phyloP scores from a whole-genome alignment of 495 filamentous ascomycete genomes.

The Annulohypoxylon maeteangense region DNA sequence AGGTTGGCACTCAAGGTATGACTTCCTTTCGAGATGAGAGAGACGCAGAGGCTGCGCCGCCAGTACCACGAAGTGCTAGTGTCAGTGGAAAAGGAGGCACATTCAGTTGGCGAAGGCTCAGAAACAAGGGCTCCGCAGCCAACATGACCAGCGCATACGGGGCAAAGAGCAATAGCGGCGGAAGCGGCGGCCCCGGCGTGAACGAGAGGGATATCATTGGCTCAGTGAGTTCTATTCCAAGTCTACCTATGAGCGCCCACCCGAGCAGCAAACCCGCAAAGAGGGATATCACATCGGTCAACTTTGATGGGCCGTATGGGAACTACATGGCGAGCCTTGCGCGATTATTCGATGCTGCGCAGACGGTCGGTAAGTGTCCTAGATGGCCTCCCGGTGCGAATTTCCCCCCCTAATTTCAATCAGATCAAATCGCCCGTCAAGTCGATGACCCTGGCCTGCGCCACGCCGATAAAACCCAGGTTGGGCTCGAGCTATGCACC shows the following conservation, averaged over 20 bases:
- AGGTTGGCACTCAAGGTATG: conserved; percentile 86
- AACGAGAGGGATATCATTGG: conserved; percentile 41
- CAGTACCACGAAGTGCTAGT: conserved; percentile 64
- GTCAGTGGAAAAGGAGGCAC: conserved; percentile 73
- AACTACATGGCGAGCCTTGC: conserved; percentile 93
- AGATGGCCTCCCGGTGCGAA: neutral
- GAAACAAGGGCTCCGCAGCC: conserved; percentile 84
- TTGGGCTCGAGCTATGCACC: conserved; percentile 91
- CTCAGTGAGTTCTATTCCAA: conserved; percentile 62
- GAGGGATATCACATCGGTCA: conserved; percentile 73
- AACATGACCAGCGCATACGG: conserved; percentile 60
- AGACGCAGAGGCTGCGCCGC: conserved; percentile 46
- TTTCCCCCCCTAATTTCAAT: conserved; percentile 23
- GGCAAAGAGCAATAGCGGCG: conserved; percentile 50
- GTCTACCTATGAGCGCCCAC: conserved; percentile 83
- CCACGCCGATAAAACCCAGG: conserved; percentile 82
- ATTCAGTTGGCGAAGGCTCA: conserved; percentile 84
- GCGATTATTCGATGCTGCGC: conserved; percentile 91
- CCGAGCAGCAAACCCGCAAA: conserved; percentile 68
- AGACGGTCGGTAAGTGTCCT: conserved; percentile 83
- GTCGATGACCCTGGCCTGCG: conserved; percentile 92
- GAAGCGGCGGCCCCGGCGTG: conserved; percentile 47
- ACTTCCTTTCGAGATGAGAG: conserved; percentile 68
- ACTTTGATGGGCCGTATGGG: conserved; percentile 84
- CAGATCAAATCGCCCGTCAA: conserved; percentile 96